phyloP scores from a whole-genome alignment of 495 filamentous ascomycete species.

The Penicillium canariense region DNA sequence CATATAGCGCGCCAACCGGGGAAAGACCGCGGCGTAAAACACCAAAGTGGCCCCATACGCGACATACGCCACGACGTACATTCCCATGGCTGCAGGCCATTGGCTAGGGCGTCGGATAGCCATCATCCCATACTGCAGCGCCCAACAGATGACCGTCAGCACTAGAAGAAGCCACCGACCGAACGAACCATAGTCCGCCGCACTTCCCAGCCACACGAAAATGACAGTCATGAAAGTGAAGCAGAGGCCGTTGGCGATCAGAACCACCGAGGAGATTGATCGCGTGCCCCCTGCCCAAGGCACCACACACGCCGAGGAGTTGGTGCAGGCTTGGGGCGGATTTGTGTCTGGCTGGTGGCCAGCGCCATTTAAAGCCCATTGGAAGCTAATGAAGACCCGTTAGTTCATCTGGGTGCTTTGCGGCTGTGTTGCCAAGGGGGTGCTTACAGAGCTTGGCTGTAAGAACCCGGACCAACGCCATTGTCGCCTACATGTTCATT shows the following conservation, averaged over 20 bases:
- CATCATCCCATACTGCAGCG: conserved; percentile 48
- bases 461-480: conserved; percentile 48
- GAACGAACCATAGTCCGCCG: conserved; percentile 51
- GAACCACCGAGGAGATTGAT: conserved; percentile 44
- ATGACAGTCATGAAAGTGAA: conserved; percentile 51
- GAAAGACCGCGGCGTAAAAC: conserved; percentile 51
- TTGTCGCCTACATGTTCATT: conserved; percentile 39
- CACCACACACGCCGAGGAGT: conserved; percentile 44
- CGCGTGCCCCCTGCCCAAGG: conserved; percentile 45
- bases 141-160: conserved; percentile 49
- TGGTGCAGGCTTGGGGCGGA: conserved; percentile 39
- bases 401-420: background rate
- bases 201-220: conserved; percentile 48
- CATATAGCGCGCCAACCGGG: conserved; percentile 45
- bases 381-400: conserved; percentile 31
- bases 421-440: background rate
- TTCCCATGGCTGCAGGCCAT: conserved; percentile 48
- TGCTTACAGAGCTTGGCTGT: conserved; percentile 44
- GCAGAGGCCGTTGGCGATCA: conserved; percentile 51
- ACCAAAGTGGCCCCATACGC: conserved; percentile 48
- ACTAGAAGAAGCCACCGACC: conserved; percentile 47
- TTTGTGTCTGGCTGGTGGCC: conserved; percentile 44
- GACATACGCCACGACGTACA: conserved; percentile 49
- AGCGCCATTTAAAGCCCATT: conserved; percentile 45
- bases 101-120: conserved; percentile 42